phyloP scores from a whole-genome alignment of 306 rosid species.

The Begonia loranthoides region DNA sequence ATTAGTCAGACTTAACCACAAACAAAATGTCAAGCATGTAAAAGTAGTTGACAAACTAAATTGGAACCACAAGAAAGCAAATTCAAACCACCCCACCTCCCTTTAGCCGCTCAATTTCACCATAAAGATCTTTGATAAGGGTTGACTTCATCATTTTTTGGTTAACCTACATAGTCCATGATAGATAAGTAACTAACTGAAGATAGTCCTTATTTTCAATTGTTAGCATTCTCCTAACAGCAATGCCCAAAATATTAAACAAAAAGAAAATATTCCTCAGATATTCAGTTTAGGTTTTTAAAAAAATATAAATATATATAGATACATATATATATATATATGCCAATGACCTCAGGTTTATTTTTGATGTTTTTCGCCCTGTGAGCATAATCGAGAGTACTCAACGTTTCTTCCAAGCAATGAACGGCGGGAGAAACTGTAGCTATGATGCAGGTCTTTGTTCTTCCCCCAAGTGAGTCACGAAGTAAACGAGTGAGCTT shows the following conservation, averaged over 20 bases:
- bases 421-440: slow-evolving; percentile 98
- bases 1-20: slow-evolving; percentile 52
- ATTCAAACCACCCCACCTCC: slow-evolving; percentile 38
- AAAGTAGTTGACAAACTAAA: too few species aligned
- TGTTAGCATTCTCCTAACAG: too few species aligned
- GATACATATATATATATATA: too few species aligned
- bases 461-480: slow-evolving; percentile 98
- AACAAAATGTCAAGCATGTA: not conserved
- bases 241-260: too few species aligned
- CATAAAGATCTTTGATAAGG: slow-evolving; percentile 88
- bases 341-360: slow-evolving; percentile 77
- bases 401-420: slow-evolving; percentile 88
- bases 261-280: too few species aligned
- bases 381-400: slow-evolving; percentile 94
- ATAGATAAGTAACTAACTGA: not conserved
- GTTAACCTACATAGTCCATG: slow-evolving; percentile 36
- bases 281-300: not conserved
- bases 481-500: slow-evolving; percentile 93
- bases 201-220: too few species aligned
- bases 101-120: slow-evolving; percentile 94
- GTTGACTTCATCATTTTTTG: slow-evolving; percentile 99
- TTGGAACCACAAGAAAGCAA: not conserved
- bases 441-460: slow-evolving; percentile 95
- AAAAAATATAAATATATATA: not conserved
- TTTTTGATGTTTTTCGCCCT: slow-evolving; percentile 83